Percentiles rank a stretch among this genome's conserved stretches.
Conservation (phyloP, 169 alveolate species). For the Eimeria tenella region DNA sequence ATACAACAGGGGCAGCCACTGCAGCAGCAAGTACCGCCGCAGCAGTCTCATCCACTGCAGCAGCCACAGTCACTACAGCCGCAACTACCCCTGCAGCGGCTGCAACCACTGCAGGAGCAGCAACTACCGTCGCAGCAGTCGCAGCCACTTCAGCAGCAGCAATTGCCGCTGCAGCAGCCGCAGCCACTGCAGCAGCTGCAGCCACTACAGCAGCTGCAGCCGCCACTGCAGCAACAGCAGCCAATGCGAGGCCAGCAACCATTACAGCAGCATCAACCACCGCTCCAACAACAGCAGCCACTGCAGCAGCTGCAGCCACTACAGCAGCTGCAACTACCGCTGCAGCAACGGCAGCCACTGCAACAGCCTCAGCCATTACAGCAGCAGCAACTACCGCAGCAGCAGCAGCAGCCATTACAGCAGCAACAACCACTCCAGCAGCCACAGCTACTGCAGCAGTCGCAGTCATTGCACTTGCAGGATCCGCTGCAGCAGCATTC, state of each 20-base stretch:
- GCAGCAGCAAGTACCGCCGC: background rate
- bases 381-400: background rate
- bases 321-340: background rate
- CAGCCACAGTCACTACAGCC: background rate
- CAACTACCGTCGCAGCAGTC: background rate
- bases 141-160: background rate
- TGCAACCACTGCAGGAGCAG: slow-evolving; percentile 13
- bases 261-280: background rate
- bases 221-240: background rate
- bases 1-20: background rate
- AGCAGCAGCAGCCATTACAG: background rate
- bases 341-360: background rate
- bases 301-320: background rate
- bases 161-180: background rate
- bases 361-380: background rate
- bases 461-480: background rate
- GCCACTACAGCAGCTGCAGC: background rate
- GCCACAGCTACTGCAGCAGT: background rate
- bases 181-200: background rate
- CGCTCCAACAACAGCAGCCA: background rate
- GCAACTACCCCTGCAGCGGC: slow-evolving; percentile 33
- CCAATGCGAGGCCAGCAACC: background rate
- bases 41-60: background rate
- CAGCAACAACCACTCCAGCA: background rate
- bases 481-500: background rate